phyloP scores from a whole-genome alignment of 352 stramenopile species.

The Phytophthora hybrid region DNA sequence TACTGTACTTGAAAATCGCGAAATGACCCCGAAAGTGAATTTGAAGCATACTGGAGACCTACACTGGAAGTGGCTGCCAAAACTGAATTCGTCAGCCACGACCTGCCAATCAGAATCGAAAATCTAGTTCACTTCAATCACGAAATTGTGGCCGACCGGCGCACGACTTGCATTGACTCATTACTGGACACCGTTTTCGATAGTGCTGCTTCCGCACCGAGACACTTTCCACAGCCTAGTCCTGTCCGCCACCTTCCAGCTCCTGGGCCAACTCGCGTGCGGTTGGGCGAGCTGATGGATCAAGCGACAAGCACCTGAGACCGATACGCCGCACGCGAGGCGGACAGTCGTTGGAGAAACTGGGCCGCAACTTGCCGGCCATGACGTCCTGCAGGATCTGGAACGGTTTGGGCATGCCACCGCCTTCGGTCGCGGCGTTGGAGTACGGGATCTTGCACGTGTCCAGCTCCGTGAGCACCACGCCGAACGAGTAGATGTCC shows the following conservation, averaged over 20 bases:
- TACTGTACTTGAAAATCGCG: constrained; percentile 14
- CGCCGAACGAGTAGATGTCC: constrained; percentile 79
- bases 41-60: constrained; percentile 15
- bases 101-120: constrained; percentile 23
- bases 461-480: constrained; percentile 59
- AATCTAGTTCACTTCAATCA: constrained; percentile 29
- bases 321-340: constrained; percentile 28
- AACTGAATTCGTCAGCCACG: constrained; percentile 36
- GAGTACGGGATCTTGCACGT: constrained; percentile 47
- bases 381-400: constrained; percentile 59
- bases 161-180: constrained; percentile 1
- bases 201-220: not conserved
- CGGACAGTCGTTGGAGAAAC: constrained; percentile 54
- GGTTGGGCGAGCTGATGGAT: constrained; percentile 18
- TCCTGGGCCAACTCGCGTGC: constrained; percentile 29
- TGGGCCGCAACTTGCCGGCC: constrained; percentile 51
- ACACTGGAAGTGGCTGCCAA: constrained; percentile 26
- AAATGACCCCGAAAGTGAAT: constrained; percentile 18
- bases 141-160: constrained; percentile 19
- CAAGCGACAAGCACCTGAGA: constrained; percentile 23
- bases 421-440: constrained; percentile 25
- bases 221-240: not conserved
- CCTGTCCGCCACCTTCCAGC: constrained; percentile 12
- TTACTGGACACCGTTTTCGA: not conserved
- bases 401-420: constrained; percentile 38